phyloP scores from a whole-genome alignment of 805 yeast species.

The Wickerhamiella azymoides region DNA sequence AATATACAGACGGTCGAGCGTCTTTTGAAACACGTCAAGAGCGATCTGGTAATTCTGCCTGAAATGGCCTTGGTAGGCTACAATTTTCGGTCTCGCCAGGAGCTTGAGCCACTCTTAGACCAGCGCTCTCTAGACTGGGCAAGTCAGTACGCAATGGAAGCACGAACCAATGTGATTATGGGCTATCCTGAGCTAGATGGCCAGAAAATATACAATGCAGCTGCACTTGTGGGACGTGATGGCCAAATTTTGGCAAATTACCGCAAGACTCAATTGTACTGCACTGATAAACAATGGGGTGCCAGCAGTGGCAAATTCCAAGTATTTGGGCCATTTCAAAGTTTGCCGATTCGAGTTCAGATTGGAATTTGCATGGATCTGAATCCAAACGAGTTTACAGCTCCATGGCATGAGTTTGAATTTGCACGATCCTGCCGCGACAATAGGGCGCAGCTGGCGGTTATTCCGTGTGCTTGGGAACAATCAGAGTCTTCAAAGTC shows the following conservation, averaged over 20 bases:
- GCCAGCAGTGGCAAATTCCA: conserved; percentile 51
- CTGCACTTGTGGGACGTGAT: conserved; percentile 42
- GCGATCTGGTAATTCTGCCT: conserved; percentile 50
- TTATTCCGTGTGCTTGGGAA: conserved; percentile 80
- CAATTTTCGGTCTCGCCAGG: conserved; percentile 37
- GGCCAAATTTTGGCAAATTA: conserved; percentile 55
- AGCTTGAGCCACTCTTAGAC: conserved; percentile 49
- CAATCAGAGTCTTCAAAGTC: conserved; percentile 11
- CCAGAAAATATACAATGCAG: conserved; percentile 48
- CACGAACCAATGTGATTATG: conserved; percentile 51
- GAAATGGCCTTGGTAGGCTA: conserved; percentile 81
- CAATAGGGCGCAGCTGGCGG: conserved; percentile 38
- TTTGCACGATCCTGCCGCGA: conserved; percentile 41
- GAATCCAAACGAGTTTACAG: conserved; percentile 71
- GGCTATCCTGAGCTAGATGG: conserved; percentile 62
- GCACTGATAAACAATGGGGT: conserved; percentile 67
- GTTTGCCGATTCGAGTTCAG: conserved; percentile 29
- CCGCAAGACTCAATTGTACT: conserved; percentile 62
- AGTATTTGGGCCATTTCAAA: conserved; percentile 1
- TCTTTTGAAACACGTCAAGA: neutral
- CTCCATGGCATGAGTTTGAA: conserved; percentile 66
- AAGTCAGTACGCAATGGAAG: conserved; percentile 33
- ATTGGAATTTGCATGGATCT: conserved; percentile 92
- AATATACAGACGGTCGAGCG: conserved; percentile 2
- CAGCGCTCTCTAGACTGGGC: conserved; percentile 40